These are phyloP conservation scores for Achaetomium macrosporum DNA, from an alignment of 2,329 filamentous ascomycete genomes.

Conservation along the genomic window DNA sequence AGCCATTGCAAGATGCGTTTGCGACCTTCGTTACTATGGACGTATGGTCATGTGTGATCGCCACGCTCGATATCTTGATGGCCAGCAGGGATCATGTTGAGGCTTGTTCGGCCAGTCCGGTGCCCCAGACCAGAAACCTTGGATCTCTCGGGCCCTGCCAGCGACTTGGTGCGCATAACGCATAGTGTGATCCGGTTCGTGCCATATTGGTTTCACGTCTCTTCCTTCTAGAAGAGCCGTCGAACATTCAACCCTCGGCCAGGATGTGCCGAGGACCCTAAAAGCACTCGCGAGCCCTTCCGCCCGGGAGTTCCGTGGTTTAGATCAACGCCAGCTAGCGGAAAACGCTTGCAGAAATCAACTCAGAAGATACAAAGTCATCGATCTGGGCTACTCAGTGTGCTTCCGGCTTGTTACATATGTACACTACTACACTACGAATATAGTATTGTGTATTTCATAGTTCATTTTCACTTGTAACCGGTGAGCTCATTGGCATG, in stretches of 20 bases:
- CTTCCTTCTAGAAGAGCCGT: constrained; percentile 12
- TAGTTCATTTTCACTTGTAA: too few species aligned
- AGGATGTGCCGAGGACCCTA: constrained; percentile 9
- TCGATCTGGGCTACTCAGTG: too few species aligned
- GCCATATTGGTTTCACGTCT: constrained; percentile 18
- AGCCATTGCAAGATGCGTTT: too few species aligned
- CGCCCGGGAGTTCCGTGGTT: constrained; percentile 1
- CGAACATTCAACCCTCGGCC: constrained; percentile 8
- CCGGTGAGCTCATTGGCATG: too few species aligned
- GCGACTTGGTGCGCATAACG: background rate
- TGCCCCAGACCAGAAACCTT: constrained; percentile 21
- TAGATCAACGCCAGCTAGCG: too few species aligned
- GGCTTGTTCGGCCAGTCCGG: constrained; percentile 1
- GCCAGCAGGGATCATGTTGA: background rate
- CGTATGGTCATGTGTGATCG: background rate
- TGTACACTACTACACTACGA: too few species aligned
- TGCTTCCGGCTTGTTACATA: too few species aligned
- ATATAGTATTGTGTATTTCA: too few species aligned
- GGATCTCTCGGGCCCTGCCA: background rate
- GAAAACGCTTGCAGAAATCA: too few species aligned
- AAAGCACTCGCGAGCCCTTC: constrained; percentile 4
- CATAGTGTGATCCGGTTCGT: constrained; percentile 23
- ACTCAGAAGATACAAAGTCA: too few species aligned
- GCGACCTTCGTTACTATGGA: too few species aligned
- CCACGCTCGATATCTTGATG: background rate